Base-by-base conservation (phyloP, 78 protist genomes). In the Protostelium mycophagum region DNA sequence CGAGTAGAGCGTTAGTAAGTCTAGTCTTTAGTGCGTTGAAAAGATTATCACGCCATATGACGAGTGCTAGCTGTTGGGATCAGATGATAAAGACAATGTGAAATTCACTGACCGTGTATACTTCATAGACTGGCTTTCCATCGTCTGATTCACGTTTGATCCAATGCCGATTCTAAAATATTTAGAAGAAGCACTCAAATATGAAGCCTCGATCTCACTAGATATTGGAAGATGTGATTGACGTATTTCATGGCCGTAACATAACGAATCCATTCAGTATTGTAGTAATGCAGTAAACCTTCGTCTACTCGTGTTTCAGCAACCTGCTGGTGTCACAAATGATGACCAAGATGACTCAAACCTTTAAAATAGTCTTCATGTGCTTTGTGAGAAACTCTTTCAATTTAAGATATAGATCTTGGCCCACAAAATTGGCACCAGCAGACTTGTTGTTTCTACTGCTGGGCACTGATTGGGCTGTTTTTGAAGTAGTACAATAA, bases 351-450 rank as follows among this genome's bases (percentile, higher is more conserved):
- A n/a, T n/a, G n/a, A n/a, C n/a, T n/a, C n/a, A n/a, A 1, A 83
- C 90, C 90, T 94, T 88, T 63, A 91, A 38, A 28, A 94, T 10
- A 28, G 90, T 86, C 36, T 89, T 85, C 96, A 94, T 94, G 63
- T 91, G 94, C 29, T 86, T 83, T 35, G 90, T 88, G 35, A 94
- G 83, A 35, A 91, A 89, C 28, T 38, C 39, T 36, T 87, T 89
- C 38, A 94, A 38, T 51, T 90, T 28, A 35, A 83, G 84, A 91
- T 94, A 94, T 39, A 94, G 88, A 31, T 94, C 96, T 37, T 94
- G 93, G 34, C 96, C 96, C 38, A 91, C 96, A 89, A 89, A 94
- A 85, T 91, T 94, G 28, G 96, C 96, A 1, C 96, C 96, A 34
- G 95, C 38, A 34, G 90, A 35, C 73, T 29, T 84, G 89, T 38